phyloP scores from a whole-genome alignment of 306 rosid genomes.

The Pterocarpus macrocarpus region DNA sequence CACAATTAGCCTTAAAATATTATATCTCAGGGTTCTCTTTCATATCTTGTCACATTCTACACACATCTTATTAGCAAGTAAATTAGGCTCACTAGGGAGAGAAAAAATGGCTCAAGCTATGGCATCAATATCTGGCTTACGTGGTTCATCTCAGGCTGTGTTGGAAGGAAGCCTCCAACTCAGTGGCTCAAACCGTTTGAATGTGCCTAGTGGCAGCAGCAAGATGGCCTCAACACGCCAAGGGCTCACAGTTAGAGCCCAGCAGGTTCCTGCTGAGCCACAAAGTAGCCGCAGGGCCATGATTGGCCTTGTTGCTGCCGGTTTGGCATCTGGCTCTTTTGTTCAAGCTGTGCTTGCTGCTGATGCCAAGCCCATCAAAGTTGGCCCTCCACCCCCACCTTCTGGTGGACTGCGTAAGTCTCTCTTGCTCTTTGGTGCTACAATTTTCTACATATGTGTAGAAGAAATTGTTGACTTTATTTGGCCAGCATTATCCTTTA shows the following conservation, averaged over 20 bases:
- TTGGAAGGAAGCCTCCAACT: slow-evolving; percentile 78
- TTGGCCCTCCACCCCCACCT: slow-evolving; percentile 88
- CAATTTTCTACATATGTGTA: neutral
- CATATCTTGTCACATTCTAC: no score
- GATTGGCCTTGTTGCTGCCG: slow-evolving; percentile 84
- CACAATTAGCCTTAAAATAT: slow-evolving; percentile 36
- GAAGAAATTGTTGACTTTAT: no score
- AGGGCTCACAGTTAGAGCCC: slow-evolving; percentile 68
- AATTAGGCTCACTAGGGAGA: no score
- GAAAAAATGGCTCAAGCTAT: slow-evolving; percentile 76
- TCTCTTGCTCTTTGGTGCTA: no score
- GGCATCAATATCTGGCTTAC: slow-evolving; percentile 91
- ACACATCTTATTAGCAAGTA: neutral
- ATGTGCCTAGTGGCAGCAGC: slow-evolving; percentile 32
- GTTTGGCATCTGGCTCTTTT: slow-evolving; percentile 83
- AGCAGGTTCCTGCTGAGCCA: slow-evolving; percentile 59
- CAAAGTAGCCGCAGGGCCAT: slow-evolving; percentile 78
- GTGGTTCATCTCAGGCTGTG: slow-evolving; percentile 79
- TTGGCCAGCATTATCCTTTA: no score
- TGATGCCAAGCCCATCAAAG: slow-evolving; percentile 82
- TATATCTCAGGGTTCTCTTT: slow-evolving; percentile 26
- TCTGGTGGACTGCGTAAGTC: slow-evolving; percentile 97
- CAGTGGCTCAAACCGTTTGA: slow-evolving; percentile 71
- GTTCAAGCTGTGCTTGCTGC: slow-evolving; percentile 95
- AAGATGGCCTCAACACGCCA: slow-evolving; percentile 51